Evolutionary conservation across 2,329 filamentous ascomycete genomes (phyloP), one percentile per base, ranked within the genome.

Genomic region (Stagonosporopsis tanaceti): DNA sequence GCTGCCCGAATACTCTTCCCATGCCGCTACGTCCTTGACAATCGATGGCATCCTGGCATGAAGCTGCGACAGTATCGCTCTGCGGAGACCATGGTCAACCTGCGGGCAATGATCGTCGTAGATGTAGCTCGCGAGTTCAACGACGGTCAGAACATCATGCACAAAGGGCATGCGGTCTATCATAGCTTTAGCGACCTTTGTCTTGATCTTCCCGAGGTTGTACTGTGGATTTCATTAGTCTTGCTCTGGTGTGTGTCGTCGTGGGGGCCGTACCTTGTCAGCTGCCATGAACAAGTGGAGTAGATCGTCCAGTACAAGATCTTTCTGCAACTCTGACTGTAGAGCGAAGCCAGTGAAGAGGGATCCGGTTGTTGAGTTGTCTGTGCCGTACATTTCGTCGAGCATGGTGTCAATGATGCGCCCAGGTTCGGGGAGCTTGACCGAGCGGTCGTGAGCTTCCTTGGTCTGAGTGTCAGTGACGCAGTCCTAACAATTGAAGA

Each of bases 281-380:
- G 52, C 57, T 0, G 68, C 62, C 30, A 69, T 47, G 57, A 69
- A 69, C 3, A 69, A 30, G 2, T 41, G 40, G 0, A 69, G 28
- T 1, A 71, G 44, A 1, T 57, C 41, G 4, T n/a, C 50, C 39
- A 67, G 60, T 6, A 58, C 44, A 2, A 11, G 50, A 9, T 60
- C 60, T 17, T 69, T 67, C 39, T 69, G 60, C 0, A 60, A 52
- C 15, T 50, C 57, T 6, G 38, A 39, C 2, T 53, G 42, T 1
- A 66, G 55, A 0, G 60, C 62, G 11, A 71, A 71, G 6, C 37
- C 58, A 1, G 62, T 65, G 53, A 68, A 69, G 7, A 71, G 39
- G 0, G 64, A 67, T 8, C 65, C 62, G 0, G 63, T 71, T 0
- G 52, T 62, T 0, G 57, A 25, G 38, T 67, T 67, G 39, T 63